phyloP scores from a whole-genome alignment of 495 filamentous ascomycete genomes.

The Choiromyces venosus region DNA sequence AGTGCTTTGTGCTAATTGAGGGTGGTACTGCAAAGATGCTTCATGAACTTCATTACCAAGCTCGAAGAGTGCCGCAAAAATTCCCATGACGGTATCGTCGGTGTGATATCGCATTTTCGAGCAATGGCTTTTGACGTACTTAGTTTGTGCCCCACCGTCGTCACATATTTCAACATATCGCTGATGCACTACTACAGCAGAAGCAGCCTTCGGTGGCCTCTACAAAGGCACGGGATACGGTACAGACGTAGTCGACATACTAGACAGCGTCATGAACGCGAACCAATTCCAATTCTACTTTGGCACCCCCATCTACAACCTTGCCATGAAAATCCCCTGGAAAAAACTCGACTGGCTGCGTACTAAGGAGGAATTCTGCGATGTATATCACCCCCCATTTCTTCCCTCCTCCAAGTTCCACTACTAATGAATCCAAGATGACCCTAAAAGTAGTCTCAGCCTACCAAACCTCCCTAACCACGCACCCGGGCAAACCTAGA shows the following conservation, averaged over 20 bases:
- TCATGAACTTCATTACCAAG: slow-evolving; percentile 9
- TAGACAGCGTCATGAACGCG: slow-evolving; percentile 12
- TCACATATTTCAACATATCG: too few species aligned
- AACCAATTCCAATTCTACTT: slow-evolving; percentile 14
- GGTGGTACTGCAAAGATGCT: neutral
- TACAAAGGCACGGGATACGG: slow-evolving; percentile 16
- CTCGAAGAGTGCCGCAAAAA: slow-evolving; percentile 1
- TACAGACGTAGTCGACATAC: slow-evolving; percentile 14
- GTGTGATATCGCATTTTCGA: slow-evolving; percentile 8
- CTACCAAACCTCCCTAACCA: slow-evolving; percentile 6
- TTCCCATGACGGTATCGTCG: neutral
- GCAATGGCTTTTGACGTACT: slow-evolving; percentile 14
- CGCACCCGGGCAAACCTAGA: neutral
- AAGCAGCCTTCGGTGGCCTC: slow-evolving; percentile 15
- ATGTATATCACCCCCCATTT: neutral
- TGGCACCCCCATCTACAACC: neutral
- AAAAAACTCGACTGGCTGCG: slow-evolving; percentile 12
- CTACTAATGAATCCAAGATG: neutral
- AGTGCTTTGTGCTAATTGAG: neutral
- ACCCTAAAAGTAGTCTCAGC: neutral
- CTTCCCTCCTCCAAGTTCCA: too few species aligned
- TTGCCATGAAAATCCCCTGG: slow-evolving; percentile 8
- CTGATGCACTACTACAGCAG: neutral
- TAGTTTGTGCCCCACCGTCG: neutral
- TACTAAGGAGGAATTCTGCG: slow-evolving; percentile 6